A percentile compares a stretch with the other conserved stretches of the same genome.
phyloP scores from a whole-genome alignment of 257 asterid species.

The Capsicum chinense region DNA sequence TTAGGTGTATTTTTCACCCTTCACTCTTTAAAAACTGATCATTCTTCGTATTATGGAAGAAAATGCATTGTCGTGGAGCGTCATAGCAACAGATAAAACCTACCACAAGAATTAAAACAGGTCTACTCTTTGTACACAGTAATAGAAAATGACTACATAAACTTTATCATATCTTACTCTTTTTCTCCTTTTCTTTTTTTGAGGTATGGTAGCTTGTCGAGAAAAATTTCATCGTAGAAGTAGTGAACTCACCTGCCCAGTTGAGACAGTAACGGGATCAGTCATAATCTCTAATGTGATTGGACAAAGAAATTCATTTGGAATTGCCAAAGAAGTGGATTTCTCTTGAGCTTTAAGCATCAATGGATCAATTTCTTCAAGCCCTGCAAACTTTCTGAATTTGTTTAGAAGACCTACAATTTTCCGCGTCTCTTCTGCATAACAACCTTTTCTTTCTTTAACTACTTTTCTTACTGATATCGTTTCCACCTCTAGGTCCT shows the following conservation, averaged over 20 bases:
- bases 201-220: background rate
- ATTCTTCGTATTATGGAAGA: background rate
- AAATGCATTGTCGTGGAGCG: background rate
- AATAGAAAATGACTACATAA: too few relatives aligned
- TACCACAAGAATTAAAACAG: too few relatives aligned
- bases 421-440: conserved; percentile 54
- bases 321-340: conserved; percentile 48
- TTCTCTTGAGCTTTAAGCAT: conserved; percentile 38
- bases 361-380: conserved; percentile 43
- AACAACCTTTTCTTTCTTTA: conserved; percentile 49
- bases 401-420: conserved; percentile 59
- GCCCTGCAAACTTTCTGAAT: conserved; percentile 59
- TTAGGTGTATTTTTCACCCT: background rate
- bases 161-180: too few relatives aligned
- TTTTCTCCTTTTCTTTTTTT: too few relatives aligned
- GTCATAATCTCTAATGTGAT: conserved; percentile 81
- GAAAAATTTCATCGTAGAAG: background rate
- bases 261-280: conserved; percentile 85
- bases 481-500: conserved; percentile 66
- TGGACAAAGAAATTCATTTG: conserved; percentile 86
- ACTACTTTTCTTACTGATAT: conserved; percentile 57
- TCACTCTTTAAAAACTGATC: background rate
- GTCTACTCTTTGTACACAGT: too few relatives aligned
- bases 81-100: background rate
- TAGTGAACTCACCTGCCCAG: conserved; percentile 66